Base-by-base conservation (phyloP, 352 stramenopile species). In the Pythium aquatile region DNA sequence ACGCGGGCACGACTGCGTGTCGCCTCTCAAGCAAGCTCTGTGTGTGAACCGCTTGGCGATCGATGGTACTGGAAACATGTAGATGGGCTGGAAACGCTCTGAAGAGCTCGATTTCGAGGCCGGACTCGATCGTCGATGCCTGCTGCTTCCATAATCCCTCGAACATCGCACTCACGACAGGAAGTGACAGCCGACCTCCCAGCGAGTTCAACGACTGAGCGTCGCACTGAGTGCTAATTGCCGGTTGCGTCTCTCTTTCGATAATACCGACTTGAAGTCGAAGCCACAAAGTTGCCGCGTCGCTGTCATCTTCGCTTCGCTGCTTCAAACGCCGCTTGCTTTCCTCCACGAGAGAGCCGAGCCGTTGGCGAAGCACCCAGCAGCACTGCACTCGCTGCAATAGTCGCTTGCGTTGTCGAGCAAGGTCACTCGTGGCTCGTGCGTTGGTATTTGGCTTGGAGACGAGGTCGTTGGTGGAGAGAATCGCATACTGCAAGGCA, bases 91-190 rank as follows among this genome's bases (percentile, higher is more conserved):
- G 57, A 55, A 90, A 76, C 28, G 80, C 64, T 58, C 68, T 66
- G 2, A 92, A 66, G 32, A 92, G 61, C 39, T 76, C 59, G 54
- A 85, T 69, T 39, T 92, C 79, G 4, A 87, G 69, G 26, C 66
- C 54, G 6, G 84, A 49, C 16, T 76, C 61, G 20, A 92, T 42
- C 8, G 61, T 46, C 1, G 54, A 63, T 1, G 63, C 17, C 9
- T 75, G 57, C 5, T 72, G 33, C 58, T 86, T 81, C 69, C 64
- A 80, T 8, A 81, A 61, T 17, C 69, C 66, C 66, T 81, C 72
- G 42, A 93, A 87, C 16, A 75, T 66, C 11, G 84, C 61, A 58
- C 78, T 74, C 29, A 91, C 44, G 5, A 78, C 75, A 56, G 76
- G 75, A n/a, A 93, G 61, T 13, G 65, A 72, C 16, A 67, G 30